Evolutionary conservation across 2,329 filamentous ascomycete genomes (phyloP).

Genomic region (Colletotrichum sp.): DNA sequence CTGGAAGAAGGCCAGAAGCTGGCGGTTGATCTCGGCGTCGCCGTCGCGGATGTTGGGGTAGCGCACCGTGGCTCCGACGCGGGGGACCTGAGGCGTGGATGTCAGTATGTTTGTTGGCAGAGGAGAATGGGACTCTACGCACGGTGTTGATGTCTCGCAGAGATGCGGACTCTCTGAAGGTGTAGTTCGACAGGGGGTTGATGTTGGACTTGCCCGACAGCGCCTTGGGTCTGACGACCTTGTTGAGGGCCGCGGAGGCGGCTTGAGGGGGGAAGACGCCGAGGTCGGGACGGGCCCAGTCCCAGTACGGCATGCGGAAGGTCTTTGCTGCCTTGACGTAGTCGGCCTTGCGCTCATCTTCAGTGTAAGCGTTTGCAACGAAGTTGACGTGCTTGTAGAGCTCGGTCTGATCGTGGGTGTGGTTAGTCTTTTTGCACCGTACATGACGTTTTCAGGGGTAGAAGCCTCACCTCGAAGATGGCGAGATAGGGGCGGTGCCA

Average conservation of each 20-base stretch:
- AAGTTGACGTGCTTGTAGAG: slow-evolving; percentile 28
- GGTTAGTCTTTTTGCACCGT: neutral
- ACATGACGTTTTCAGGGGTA: neutral
- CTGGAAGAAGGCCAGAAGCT: slow-evolving; percentile 1
- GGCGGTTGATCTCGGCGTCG: neutral
- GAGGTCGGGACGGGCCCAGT: slow-evolving; percentile 30
- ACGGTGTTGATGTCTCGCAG: neutral
- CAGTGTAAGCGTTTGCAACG: slow-evolving; percentile 26
- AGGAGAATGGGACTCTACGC: neutral
- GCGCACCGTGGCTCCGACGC: slow-evolving; percentile 25
- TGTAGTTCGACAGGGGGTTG: slow-evolving; percentile 10
- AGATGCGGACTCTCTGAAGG: neutral
- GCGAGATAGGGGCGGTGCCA: slow-evolving; percentile 73
- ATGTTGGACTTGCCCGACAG: slow-evolving; percentile 27
- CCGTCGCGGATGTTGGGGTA: neutral
- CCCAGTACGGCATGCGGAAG: slow-evolving; percentile 38
- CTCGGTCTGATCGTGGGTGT: slow-evolving; percentile 19
- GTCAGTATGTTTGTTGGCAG: neutral
- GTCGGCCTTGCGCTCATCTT: slow-evolving; percentile 17
- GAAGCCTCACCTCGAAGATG: slow-evolving; percentile 57
- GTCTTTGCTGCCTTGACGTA: slow-evolving; percentile 30
- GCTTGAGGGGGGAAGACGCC: slow-evolving; percentile 24
- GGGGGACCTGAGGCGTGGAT: neutral
- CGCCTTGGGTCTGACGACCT: slow-evolving; percentile 26
- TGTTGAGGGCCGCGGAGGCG: slow-evolving; percentile 9